A percentile compares a stretch with the other conserved stretches of the same genome.
phyloP scores from a whole-genome alignment of 176 grass and related monocot species.

The Panicum miliaceum region DNA sequence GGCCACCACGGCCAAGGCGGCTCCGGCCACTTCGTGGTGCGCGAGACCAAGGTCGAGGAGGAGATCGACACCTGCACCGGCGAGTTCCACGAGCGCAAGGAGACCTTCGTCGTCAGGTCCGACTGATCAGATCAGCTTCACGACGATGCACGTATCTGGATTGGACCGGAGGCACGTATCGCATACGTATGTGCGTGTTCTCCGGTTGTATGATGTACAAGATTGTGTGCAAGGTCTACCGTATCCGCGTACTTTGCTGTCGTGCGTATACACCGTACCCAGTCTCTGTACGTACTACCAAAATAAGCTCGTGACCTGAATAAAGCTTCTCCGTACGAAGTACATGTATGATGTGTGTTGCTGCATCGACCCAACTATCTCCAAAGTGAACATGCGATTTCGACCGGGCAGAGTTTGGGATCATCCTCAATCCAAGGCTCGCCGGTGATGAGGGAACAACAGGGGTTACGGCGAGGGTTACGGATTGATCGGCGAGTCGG shows the following conservation, averaged over 20 bases:
- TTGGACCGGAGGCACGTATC: neutral
- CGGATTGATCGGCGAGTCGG: no score
- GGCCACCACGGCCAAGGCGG: conserved; percentile 26
- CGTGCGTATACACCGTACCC: neutral
- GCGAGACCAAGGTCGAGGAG: conserved; percentile 53
- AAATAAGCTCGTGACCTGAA: conserved; percentile 42
- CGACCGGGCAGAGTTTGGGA: no score
- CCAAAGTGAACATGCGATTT: neutral
- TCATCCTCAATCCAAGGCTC: no score
- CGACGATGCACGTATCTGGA: neutral
- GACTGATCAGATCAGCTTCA: conserved; percentile 3
- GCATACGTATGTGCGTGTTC: neutral
- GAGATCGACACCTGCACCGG: conserved; percentile 53
- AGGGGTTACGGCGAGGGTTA: no score
- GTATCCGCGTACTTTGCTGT: neutral
- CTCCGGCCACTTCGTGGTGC: conserved; percentile 35
- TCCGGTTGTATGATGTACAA: neutral
- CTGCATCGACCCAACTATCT: neutral
- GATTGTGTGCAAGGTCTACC: conserved; percentile 17
- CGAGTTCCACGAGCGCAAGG: conserved; percentile 60
- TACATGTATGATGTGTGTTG: neutral
- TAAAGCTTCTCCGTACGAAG: neutral
- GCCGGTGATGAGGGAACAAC: no score
- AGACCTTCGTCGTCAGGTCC: conserved; percentile 30
- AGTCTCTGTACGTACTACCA: neutral